A percentile compares a stretch with the other conserved stretches of the same genome.
phyloP scores from a whole-genome alignment of 2,329 filamentous ascomycete species.

The Fusarium devonianum region DNA sequence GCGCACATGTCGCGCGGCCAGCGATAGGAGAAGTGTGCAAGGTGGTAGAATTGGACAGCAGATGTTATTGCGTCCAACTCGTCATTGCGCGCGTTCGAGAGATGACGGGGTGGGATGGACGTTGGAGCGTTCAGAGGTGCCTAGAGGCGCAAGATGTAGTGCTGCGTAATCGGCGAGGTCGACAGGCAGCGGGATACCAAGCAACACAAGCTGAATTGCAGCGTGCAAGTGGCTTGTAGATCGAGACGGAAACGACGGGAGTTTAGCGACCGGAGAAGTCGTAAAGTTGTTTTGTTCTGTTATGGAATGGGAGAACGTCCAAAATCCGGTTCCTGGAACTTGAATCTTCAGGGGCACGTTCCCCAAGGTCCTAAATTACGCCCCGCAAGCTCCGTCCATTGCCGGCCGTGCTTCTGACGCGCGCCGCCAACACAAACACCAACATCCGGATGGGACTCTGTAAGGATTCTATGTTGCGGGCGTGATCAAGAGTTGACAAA shows the following conservation, averaged over 20 bases:
- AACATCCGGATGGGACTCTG: too few species aligned
- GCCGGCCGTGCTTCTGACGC: constrained; percentile 16
- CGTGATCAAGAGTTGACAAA: too few species aligned
- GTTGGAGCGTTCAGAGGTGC: constrained; percentile 16
- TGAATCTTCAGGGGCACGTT: constrained; percentile 32
- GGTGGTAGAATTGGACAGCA: too few species aligned
- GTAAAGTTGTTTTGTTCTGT: constrained; percentile 26
- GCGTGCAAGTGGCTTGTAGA: background rate
- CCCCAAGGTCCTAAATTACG: constrained; percentile 30
- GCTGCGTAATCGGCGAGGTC: constrained; percentile 20
- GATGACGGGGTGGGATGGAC: constrained; percentile 11
- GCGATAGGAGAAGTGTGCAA: constrained; percentile 16
- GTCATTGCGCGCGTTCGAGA: constrained; percentile 29
- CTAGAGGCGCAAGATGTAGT: constrained; percentile 20
- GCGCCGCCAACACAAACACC: background rate
- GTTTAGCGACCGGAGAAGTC: constrained; percentile 4
- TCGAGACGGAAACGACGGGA: background rate
- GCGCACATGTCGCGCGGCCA: constrained; percentile 45
- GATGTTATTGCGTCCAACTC: constrained; percentile 25
- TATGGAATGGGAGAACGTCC: constrained; percentile 24
- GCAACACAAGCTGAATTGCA: constrained; percentile 11
- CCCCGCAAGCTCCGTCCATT: constrained; percentile 37
- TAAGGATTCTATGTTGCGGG: too few species aligned
- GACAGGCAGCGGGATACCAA: constrained; percentile 22
- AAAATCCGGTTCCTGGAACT: constrained; percentile 26